Evolutionary conservation across 768 basidiomycete genomes (phyloP).

Genomic region (Pholiota conissans): DNA sequence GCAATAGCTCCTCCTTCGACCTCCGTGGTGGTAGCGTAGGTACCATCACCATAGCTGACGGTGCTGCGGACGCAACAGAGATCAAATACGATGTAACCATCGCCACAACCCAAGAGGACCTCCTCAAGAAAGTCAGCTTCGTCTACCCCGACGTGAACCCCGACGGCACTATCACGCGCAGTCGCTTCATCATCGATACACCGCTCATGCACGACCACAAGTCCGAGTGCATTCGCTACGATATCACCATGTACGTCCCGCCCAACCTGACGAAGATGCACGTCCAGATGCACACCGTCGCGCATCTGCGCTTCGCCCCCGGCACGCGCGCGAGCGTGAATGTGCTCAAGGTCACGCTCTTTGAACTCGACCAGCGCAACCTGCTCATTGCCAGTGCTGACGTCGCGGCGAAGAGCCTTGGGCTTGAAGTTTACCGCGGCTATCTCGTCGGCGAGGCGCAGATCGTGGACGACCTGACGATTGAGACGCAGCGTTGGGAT

Average conservation of each 20-base stretch:
- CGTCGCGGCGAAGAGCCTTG: slow-evolving; percentile 35
- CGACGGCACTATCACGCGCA: slow-evolving; percentile 29
- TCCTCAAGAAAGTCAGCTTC: slow-evolving; percentile 40
- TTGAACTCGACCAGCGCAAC: slow-evolving; percentile 33
- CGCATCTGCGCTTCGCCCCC: slow-evolving; percentile 52
- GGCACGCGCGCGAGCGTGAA: slow-evolving; percentile 40
- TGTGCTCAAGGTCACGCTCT: slow-evolving; percentile 45
- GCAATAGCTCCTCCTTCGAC: slow-evolving; percentile 45
- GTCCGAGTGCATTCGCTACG: slow-evolving; percentile 52
- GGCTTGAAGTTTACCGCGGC: slow-evolving; percentile 50
- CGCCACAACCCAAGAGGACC: slow-evolving; percentile 37
- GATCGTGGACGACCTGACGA: slow-evolving; percentile 37
- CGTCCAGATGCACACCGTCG: slow-evolving; percentile 39
- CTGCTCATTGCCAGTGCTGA: slow-evolving; percentile 46
- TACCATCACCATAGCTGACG: slow-evolving; percentile 49
- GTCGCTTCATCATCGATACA: slow-evolving; percentile 39
- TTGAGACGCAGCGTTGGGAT: slow-evolving; percentile 52
- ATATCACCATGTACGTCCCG: slow-evolving; percentile 52
- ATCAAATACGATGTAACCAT: slow-evolving; percentile 52
- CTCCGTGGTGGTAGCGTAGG: slow-evolving; percentile 49
- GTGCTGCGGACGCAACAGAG: slow-evolving; percentile 36
- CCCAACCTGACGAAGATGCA: slow-evolving; percentile 48
- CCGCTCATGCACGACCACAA: slow-evolving; percentile 24
- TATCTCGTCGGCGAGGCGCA: slow-evolving; percentile 63
- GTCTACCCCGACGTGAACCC: slow-evolving; percentile 33